Evolutionary conservation across 192 early-diverging fungal species (phyloP), one percentile per base, ranked within the genome.

Genomic region (Oehlia diaphana): DNA sequence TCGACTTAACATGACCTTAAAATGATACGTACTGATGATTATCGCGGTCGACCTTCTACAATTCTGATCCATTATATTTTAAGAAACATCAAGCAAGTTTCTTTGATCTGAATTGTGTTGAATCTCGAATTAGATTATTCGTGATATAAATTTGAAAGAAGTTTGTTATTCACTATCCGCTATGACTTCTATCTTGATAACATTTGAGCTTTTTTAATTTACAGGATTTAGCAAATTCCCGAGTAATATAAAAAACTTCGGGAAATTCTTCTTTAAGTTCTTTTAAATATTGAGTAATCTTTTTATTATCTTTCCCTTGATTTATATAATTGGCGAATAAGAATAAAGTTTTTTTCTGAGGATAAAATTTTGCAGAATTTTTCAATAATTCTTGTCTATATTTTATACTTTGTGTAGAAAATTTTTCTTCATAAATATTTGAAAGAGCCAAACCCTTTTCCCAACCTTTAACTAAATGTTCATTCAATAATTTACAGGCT

Each of bases 401-500:
- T 19, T 58, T 58, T 58, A 58, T 0, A 58, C 50, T 58, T 58
- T 58, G 16, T 58, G 19, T 21, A 19, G 50, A 58, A 58, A 19
- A 58, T 58, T 58, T 58, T 58, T 53, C 50, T 53, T 58, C 19
- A 58, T 58, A 58, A 58, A 58, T 58, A 4, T 58, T 58, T 53
- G 50, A 53, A 19, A 58, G 16, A 58, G 50, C 50, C 4, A 58
- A 58, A 58, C 50, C 50, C 19, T 6, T 58, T 58, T 58, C 50
- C 77, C 77, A 82, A 16, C 83, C 83, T 9, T 77, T 69, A 0
- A 84, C 64, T 42, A 86, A 76, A 53, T 81, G 77, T 31, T 84
- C 70, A 35, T 82, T 77, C 9, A 86, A 23, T 47, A 85, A 66
- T 14, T 63, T n/a, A 63, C 85, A 86, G 0, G 89, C 87, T 13